phyloP scores from a whole-genome alignment of 345 rosid genomes.

The Euclidium syriacum region DNA sequence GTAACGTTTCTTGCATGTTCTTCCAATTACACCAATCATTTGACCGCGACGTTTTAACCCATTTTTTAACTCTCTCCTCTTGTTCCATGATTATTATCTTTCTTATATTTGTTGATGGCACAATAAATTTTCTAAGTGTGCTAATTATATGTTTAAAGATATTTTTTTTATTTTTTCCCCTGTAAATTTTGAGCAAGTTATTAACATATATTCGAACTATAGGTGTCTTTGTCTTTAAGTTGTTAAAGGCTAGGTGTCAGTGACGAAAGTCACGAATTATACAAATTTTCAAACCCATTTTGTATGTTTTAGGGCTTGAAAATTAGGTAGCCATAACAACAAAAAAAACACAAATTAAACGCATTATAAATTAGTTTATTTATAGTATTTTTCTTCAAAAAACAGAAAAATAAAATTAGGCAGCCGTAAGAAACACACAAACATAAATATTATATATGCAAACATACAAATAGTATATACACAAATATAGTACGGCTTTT shows the following conservation, averaged over 20 bases:
- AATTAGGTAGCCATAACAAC: slow-evolving; percentile 4
- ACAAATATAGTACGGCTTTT: background rate
- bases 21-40: slow-evolving; percentile 16
- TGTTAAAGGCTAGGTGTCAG: too few relatives aligned
- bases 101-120: too few relatives aligned
- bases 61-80: background rate
- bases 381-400: too few relatives aligned
- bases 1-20: slow-evolving; percentile 24
- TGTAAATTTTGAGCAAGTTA: too few relatives aligned
- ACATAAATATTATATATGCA: background rate
- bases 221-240: too few relatives aligned
- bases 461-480: background rate
- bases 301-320: background rate
- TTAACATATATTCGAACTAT: background rate
- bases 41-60: slow-evolving; percentile 17
- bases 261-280: background rate
- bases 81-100: too few relatives aligned
- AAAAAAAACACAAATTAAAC: too few relatives aligned
- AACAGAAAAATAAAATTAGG: too few relatives aligned
- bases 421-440: slow-evolving; percentile 5
- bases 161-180: too few relatives aligned
- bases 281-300: background rate
- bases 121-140: too few relatives aligned
- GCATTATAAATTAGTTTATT: too few relatives aligned
- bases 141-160: too few relatives aligned